These are phyloP conservation scores for Saprolegnia diclina DNA, from an alignment of 352 stramenopile species.

Conservation along the genomic window DNA sequence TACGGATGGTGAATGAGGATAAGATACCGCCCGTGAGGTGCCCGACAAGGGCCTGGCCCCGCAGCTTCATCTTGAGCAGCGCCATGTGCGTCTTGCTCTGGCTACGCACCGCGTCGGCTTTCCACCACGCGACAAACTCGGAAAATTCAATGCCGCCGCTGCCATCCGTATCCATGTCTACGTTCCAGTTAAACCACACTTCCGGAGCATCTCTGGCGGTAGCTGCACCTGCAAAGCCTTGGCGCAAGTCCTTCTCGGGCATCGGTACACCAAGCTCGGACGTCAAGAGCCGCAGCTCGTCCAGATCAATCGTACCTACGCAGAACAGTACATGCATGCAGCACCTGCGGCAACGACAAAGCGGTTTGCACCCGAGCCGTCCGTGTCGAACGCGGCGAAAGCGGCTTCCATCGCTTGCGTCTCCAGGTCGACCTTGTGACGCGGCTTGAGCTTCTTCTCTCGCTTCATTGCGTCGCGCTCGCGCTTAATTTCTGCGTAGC, in stretches of 20 bases:
- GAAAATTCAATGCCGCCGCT: conserved; percentile 46
- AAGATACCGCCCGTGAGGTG: conserved; percentile 14
- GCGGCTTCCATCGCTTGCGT: conserved; percentile 15
- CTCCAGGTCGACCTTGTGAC: conserved; percentile 11
- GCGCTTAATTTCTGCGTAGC: conserved; percentile 3
- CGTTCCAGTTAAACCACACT: too few species aligned
- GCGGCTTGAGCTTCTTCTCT: conserved; percentile 4
- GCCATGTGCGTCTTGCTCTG: conserved; percentile 21
- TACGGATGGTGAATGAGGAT: too few species aligned
- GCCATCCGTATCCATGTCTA: conserved; percentile 41
- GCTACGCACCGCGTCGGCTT: neutral
- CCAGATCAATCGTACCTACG: conserved; percentile 15
- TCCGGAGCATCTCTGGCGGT: neutral
- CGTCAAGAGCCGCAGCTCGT: conserved; percentile 19
- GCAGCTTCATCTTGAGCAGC: conserved; percentile 22
- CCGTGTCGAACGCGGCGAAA: conserved; percentile 25
- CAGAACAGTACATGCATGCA: neutral
- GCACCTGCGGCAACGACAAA: neutral
- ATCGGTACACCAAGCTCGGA: conserved; percentile 20
- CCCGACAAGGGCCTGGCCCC: conserved; percentile 8
- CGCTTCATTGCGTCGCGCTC: neutral
- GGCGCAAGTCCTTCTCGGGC: conserved; percentile 2
- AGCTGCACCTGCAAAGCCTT: conserved; percentile 17
- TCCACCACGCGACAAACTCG: conserved; percentile 63
- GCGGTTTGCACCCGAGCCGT: conserved; percentile 9